Conservation (phyloP, 345 rosid species). For the Gossypium ekmanianum region DNA sequence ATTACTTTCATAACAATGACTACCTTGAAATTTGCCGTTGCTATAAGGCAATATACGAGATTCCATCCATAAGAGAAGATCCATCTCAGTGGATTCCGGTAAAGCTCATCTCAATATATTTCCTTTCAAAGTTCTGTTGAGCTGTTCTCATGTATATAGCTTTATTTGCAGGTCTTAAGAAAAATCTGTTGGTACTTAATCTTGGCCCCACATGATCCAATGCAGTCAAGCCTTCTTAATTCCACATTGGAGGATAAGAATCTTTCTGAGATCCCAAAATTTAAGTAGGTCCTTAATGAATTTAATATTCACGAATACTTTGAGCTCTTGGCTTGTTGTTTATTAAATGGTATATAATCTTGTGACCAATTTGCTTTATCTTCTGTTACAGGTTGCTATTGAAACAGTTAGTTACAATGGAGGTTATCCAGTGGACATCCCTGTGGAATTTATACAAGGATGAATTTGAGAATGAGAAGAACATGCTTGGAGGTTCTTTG, state of each 20-base stretch:
- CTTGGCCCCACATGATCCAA: slow-evolving; percentile 72
- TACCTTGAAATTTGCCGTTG: slow-evolving; percentile 90
- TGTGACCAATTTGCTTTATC: slow-evolving; percentile 4
- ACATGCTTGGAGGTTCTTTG: slow-evolving; percentile 85
- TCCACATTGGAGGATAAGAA: slow-evolving; percentile 86
- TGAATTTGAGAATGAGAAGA: slow-evolving; percentile 85
- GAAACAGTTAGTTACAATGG: slow-evolving; percentile 74
- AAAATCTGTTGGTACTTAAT: slow-evolving; percentile 85
- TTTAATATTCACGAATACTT: neutral
- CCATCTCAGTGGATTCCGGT: slow-evolving; percentile 83
- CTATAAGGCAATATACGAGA: slow-evolving; percentile 93
- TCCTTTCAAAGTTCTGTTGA: neutral
- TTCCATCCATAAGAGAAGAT: slow-evolving; percentile 74
- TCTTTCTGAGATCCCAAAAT: slow-evolving; percentile 73
- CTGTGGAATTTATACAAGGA: slow-evolving; percentile 81
- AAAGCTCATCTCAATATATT: slow-evolving; percentile 18
- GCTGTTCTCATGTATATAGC: slow-evolving; percentile 28
- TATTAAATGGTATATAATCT: neutral
- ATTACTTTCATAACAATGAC: slow-evolving; percentile 73
- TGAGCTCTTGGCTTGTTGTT: neutral
- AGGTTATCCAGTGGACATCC: slow-evolving; percentile 94
- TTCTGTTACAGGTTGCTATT: slow-evolving; percentile 12
- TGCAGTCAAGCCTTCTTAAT: slow-evolving; percentile 82
- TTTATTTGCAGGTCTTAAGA: slow-evolving; percentile 48
- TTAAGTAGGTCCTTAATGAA: slow-evolving; percentile 40